phyloP scores from a whole-genome alignment of 495 filamentous ascomycete genomes.

The Annulohypoxylon stygium region DNA sequence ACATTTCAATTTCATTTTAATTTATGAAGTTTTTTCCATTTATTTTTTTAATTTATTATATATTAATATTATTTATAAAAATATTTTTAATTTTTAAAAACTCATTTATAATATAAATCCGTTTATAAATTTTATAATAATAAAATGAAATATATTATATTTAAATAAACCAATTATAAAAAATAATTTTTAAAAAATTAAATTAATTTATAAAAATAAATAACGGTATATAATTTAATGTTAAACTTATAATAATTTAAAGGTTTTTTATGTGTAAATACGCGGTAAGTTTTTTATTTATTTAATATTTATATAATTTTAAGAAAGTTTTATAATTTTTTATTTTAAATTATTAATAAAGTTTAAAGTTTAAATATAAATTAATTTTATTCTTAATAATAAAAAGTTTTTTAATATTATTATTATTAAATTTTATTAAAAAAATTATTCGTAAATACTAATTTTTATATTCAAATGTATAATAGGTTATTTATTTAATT shows the following conservation, averaged over 20 bases:
- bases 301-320: slow-evolving; percentile 4
- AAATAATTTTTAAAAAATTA: slow-evolving; percentile 3
- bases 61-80: not conserved
- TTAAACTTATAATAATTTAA: not conserved
- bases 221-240: not conserved
- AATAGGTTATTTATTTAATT: not conserved
- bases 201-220: slow-evolving; percentile 9
- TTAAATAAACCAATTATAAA: slow-evolving; percentile 6
- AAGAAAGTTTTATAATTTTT: not conserved
- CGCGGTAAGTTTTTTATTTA: slow-evolving; percentile 1
- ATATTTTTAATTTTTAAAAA: not conserved
- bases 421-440: not conserved
- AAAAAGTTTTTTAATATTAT: not conserved
- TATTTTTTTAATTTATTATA: not conserved
- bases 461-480: not conserved
- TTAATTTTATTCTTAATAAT: slow-evolving; percentile 4
- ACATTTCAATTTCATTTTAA: not conserved
- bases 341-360: not conserved
- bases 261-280: not conserved
- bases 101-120: not conserved
- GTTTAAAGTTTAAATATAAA: not conserved
- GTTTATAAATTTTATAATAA: not conserved
- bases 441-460: not conserved
- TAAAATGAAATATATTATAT: not conserved
- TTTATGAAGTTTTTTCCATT: not conserved